Conservation (phyloP, 805 yeast genomes). For the Starmera pachycereana region DNA sequence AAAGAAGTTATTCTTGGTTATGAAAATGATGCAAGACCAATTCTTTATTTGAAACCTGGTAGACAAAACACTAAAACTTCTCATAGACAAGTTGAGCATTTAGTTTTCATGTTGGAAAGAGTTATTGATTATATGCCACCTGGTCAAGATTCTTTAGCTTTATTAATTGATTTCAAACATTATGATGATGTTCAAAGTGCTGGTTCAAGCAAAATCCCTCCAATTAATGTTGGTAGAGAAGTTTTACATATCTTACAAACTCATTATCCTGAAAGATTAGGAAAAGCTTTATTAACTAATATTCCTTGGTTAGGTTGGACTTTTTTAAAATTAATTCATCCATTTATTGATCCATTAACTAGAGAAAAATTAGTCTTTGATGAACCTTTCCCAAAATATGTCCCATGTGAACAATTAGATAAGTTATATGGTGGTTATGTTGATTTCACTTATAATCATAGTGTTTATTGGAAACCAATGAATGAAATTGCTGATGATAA, state of each 20-base stretch:
- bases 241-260: constrained; percentile 90
- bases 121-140: constrained; percentile 93
- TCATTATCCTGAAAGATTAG: constrained; percentile 95
- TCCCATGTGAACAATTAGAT: constrained; percentile 75
- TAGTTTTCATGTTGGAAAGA: constrained; percentile 86
- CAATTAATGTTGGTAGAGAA: constrained; percentile 82
- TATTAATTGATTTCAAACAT: constrained; percentile 85
- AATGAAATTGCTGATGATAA: constrained; percentile 48
- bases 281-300: constrained; percentile 83
- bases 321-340: constrained; percentile 81
- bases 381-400: constrained; percentile 77
- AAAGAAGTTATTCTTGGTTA: constrained; percentile 87
- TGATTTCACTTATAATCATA: constrained; percentile 77
- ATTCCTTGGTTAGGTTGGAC: constrained; percentile 94
- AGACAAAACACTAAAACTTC: constrained; percentile 91
- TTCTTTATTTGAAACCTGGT: constrained; percentile 86
- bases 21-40: constrained; percentile 86
- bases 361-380: constrained; percentile 88
- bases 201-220: constrained; percentile 59
- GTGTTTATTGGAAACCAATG: constrained; percentile 68
- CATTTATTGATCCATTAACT: constrained; percentile 93
- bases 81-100: constrained; percentile 88
- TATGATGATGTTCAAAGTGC: constrained; percentile 43
- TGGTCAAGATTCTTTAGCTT: constrained; percentile 90
- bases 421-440: constrained; percentile 76